Evolutionary conservation across 129 eudicot genomes (phyloP), one percentile per base, ranked within the genome.

Genomic region (Glebionis coronaria): DNA sequence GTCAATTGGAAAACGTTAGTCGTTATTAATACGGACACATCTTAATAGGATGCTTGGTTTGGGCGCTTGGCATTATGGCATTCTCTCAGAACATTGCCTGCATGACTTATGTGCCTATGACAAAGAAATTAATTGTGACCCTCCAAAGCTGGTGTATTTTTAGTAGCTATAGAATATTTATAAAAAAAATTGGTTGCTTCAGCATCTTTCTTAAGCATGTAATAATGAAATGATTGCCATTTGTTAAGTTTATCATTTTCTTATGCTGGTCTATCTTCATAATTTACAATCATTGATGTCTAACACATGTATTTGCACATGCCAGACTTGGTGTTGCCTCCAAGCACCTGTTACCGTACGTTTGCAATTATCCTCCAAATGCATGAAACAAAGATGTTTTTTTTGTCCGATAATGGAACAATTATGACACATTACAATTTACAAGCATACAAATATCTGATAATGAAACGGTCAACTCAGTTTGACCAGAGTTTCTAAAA

Each of bases 41-140:
- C 54, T 59, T 75, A 50, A 60, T 50, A 44, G 9, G 23, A 21
- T 56, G 49, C 68, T 35, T 56, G 52, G 46, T 73, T 72, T 81
- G 4, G 4, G 31, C 31, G 4, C 31, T 28, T 28, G 63, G 71
- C 83, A 93, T 97, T 81, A 74, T 71, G 89, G 90, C 54, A 75
- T 86, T 14, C 79, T 88, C 52, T 65, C 78, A 54, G 92, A 93
- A 71, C 88, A 80, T 80, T 86, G 89, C 76, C 80, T 76, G 84
- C 98, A 88, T 82, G 87, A 84, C 54, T 76, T 68, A 9, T 86
- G 84, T 65, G 81, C 73, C 35, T 70, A 80, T 63, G 80, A 77
- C 63, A 71, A 62, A 45, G 82, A 77, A 69, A 69, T 45, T 5
- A 62, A 66, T 46, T 76, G 56, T 74, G 58, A 65, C 66, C 75